These are phyloP conservation scores for Botrytis deweyae DNA, from an alignment of 2,329 filamentous ascomycete species.

Conservation along the genomic window DNA sequence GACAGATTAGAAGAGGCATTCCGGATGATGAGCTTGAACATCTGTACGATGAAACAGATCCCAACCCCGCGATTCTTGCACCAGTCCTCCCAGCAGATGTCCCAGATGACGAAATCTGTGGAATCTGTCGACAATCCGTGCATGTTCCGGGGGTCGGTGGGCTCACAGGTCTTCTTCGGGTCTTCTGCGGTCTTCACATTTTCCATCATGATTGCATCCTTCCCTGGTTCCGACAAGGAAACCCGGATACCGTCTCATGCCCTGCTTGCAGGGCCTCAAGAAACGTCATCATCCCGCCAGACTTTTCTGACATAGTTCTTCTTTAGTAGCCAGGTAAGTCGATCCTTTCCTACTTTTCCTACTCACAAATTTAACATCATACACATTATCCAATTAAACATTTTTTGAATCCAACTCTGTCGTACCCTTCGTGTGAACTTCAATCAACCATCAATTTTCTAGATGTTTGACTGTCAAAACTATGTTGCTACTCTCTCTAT, in stretches of 20 bases:
- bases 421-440: background rate
- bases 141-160: background rate
- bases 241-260: background rate
- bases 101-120: background rate
- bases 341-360: background rate
- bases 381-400: background rate
- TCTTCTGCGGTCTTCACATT: background rate
- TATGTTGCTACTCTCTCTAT: background rate
- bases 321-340: background rate
- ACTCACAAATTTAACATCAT: background rate
- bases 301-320: background rate
- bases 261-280: background rate
- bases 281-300: background rate
- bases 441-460: background rate
- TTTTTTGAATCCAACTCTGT: accelerated
- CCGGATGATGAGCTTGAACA: background rate
- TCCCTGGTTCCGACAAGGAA: background rate
- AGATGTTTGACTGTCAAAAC: background rate
- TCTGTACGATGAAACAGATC: background rate
- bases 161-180: background rate
- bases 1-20: background rate
- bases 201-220: background rate
- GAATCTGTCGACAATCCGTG: background rate
- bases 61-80: background rate
- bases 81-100: background rate